A percentile compares a stretch with the other conserved stretches of the same genome.
These are phyloP conservation scores for Pseudofabraea citricarpa DNA, from an alignment of 2,329 filamentous ascomycete species.

Conservation along the genomic window DNA sequence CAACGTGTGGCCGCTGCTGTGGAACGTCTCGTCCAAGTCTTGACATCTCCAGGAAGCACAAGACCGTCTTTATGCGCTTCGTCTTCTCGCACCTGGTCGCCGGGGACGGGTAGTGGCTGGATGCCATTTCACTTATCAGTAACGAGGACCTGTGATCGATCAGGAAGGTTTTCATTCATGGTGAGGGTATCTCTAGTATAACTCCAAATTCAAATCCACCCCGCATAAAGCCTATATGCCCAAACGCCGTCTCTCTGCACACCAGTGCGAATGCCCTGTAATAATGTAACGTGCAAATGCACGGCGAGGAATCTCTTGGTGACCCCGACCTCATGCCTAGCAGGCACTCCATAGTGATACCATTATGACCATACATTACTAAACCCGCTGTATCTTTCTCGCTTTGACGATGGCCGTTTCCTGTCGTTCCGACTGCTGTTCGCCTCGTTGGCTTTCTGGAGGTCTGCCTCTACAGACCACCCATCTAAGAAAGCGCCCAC, in stretches of 20 bases:
- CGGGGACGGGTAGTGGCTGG: no score
- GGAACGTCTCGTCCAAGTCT: not conserved
- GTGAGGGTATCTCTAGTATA: not conserved
- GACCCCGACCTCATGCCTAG: not conserved
- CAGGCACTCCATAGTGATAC: not conserved
- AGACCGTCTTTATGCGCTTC: not conserved
- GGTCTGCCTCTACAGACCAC: slow-evolving; percentile 34
- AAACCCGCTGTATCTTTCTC: slow-evolving; percentile 18
- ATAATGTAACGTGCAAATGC: not conserved
- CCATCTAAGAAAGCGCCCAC: slow-evolving; percentile 25
- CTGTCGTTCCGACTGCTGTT: slow-evolving; percentile 6
- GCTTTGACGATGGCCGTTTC: slow-evolving; percentile 3
- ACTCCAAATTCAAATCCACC: not conserved
- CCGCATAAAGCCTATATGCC: not conserved
- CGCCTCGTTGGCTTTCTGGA: slow-evolving; percentile 22
- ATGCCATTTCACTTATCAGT: no score
- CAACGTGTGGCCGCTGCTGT: not conserved
- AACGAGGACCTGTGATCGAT: no score
- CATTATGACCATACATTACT: slow-evolving; percentile 6
- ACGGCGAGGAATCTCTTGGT: not conserved
- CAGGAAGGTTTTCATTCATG: no score
- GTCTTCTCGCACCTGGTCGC: not conserved
- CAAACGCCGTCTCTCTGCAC: not conserved
- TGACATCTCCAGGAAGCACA: not conserved
- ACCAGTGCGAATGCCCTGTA: not conserved